Evolutionary conservation across 2,329 filamentous ascomycete species (phyloP).

Genomic region (Colletotrichum caudatum): DNA sequence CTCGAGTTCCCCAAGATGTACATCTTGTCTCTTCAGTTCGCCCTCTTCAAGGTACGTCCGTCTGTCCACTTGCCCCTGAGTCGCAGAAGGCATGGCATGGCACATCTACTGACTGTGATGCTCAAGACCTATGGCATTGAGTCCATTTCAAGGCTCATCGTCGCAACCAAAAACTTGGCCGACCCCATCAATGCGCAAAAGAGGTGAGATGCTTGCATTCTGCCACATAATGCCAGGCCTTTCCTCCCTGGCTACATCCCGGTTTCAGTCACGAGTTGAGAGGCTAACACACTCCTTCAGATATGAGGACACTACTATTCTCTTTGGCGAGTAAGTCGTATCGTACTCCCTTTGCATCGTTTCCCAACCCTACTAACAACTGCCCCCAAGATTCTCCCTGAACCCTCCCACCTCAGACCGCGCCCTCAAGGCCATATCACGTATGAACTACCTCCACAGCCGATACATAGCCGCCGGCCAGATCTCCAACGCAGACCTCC

Average conservation of each 20-base stretch:
- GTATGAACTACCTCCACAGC: conserved; percentile 56
- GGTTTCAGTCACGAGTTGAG: not conserved
- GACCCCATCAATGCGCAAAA: conserved; percentile 50
- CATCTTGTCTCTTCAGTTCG: conserved; percentile 53
- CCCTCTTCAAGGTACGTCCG: conserved; percentile 54
- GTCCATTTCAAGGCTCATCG: conserved; percentile 53
- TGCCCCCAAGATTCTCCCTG: conserved; percentile 46
- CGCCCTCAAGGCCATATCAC: conserved; percentile 52
- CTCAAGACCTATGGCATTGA: conserved; percentile 56
- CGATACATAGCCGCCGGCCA: conserved; percentile 53
- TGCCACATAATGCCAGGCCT: not conserved
- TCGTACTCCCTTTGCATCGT: not conserved
- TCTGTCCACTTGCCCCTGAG: not conserved
- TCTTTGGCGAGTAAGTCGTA: conserved; percentile 52
- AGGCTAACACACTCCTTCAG: conserved; percentile 42
- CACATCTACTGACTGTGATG: not conserved
- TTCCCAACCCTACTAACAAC: not conserved
- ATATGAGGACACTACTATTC: conserved; percentile 56
- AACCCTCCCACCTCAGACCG: conserved; percentile 53
- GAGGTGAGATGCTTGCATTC: conserved; percentile 45
- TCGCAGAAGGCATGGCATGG: no score
- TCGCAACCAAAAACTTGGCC: conserved; percentile 52
- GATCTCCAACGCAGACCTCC: conserved; percentile 53
- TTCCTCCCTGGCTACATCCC: not conserved
- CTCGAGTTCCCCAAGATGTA: conserved; percentile 56